Conservation (phyloP, 2,329 filamentous ascomycete species). For the Tolypocladium album region DNA sequence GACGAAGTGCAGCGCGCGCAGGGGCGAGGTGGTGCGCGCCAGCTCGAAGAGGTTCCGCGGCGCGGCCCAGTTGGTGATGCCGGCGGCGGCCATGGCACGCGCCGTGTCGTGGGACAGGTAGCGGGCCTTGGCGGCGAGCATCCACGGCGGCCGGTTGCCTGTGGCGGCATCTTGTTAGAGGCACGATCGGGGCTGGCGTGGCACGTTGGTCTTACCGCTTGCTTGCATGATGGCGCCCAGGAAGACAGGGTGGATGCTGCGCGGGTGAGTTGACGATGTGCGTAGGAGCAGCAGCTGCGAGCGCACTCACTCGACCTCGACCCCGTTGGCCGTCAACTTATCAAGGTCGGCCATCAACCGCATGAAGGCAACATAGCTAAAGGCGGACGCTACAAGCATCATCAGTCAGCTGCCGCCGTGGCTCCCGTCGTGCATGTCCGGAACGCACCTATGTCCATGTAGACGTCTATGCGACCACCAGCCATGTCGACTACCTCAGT, state of each 20-base stretch:
- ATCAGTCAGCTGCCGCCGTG: background rate
- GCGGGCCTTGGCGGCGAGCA: slow-evolving; percentile 52
- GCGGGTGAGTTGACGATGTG: background rate
- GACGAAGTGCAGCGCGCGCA: slow-evolving; percentile 56
- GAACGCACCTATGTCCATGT: slow-evolving; percentile 51
- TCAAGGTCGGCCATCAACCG: slow-evolving; percentile 47
- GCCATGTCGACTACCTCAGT: slow-evolving; percentile 31
- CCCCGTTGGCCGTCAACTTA: slow-evolving; percentile 43
- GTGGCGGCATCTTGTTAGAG: background rate
- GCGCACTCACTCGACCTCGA: slow-evolving; percentile 52
- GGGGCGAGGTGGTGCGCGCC: slow-evolving; percentile 39
- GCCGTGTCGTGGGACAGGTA: slow-evolving; percentile 37
- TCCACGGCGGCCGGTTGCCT: slow-evolving; percentile 71
- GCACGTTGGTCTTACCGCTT: slow-evolving; percentile 32
- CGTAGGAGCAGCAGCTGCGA: background rate
- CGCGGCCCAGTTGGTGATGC: slow-evolving; percentile 22
- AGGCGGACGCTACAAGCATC: slow-evolving; percentile 46
- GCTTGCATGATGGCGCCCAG: slow-evolving; percentile 55
- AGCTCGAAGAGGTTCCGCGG: slow-evolving; percentile 33
- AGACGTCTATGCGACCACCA: slow-evolving; percentile 51
- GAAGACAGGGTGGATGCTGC: slow-evolving; percentile 61
- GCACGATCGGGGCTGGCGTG: background rate
- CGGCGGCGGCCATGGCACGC: slow-evolving; percentile 27
- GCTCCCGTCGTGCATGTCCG: background rate
- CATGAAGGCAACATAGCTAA: slow-evolving; percentile 44